Percentiles rank a stretch among this genome's conserved stretches.
Conservation (phyloP, 164 flowering plant genomes). For the Vitis riparia region DNA sequence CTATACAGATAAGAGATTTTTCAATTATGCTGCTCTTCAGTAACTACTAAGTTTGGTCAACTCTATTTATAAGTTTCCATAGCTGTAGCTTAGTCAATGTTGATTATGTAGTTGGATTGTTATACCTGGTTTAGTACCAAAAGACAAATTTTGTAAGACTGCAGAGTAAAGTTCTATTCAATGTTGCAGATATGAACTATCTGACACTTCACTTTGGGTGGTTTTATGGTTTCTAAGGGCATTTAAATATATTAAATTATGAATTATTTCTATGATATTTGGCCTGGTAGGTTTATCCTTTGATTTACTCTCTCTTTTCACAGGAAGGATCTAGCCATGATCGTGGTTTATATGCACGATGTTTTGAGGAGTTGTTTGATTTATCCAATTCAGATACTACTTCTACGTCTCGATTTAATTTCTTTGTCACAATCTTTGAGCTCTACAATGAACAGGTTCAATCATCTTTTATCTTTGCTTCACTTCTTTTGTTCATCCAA, state of each 20-base stretch:
- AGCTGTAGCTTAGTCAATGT: too few species aligned
- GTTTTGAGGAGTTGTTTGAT: slow-evolving; percentile 98
- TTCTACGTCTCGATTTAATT: slow-evolving; percentile 61
- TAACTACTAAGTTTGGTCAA: too few species aligned
- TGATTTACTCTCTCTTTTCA: slow-evolving; percentile 10
- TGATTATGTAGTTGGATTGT: too few species aligned
- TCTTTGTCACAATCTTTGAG: slow-evolving; percentile 74
- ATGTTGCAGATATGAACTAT: too few species aligned
- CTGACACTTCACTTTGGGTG: too few species aligned
- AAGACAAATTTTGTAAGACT: too few species aligned
- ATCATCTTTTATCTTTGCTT: background rate
- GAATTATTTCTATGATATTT: background rate
- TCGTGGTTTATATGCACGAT: slow-evolving; percentile 87
- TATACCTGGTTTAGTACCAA: too few species aligned
- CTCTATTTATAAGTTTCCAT: too few species aligned
- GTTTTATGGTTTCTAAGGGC: background rate
- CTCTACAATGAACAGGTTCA: slow-evolving; percentile 92
- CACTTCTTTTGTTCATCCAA: background rate
- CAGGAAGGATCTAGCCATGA: slow-evolving; percentile 98
- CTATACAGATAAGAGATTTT: too few species aligned
- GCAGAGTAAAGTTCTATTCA: too few species aligned
- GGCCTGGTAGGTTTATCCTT: slow-evolving; percentile 1
- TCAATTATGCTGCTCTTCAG: too few species aligned
- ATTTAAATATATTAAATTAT: background rate
- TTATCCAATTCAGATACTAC: slow-evolving; percentile 85